phyloP scores from a whole-genome alignment of 495 filamentous ascomycete genomes.

The Bathelium albidoporum region DNA sequence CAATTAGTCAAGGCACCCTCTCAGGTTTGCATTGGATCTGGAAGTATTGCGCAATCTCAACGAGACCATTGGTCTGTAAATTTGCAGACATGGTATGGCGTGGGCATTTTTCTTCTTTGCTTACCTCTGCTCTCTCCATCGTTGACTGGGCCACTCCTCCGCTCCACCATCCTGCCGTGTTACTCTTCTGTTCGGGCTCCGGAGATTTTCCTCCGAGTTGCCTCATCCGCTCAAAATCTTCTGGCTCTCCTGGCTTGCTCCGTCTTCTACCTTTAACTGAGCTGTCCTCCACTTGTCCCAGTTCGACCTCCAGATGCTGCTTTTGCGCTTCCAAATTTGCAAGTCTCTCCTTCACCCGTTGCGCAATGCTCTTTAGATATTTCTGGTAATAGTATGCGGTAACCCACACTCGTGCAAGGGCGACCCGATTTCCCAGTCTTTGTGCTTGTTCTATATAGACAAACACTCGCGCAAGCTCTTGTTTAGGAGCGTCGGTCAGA shows the following conservation, averaged over 20 bases:
- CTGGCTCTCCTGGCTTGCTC: background rate
- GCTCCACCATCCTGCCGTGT: background rate
- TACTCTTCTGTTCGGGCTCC: background rate
- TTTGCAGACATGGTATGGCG: background rate
- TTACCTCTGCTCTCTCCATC: background rate
- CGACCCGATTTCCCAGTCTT: background rate
- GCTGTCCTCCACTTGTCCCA: background rate
- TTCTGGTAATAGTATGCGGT: background rate
- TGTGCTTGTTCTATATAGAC: background rate
- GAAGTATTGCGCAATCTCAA: too few species aligned
- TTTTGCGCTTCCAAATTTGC: background rate
- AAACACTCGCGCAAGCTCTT: background rate
- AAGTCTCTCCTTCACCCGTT: background rate
- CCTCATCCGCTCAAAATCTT: background rate
- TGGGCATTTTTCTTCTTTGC: background rate
- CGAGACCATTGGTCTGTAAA: too few species aligned
- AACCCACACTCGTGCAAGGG: background rate
- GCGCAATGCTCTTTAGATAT: background rate
- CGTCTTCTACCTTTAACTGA: background rate
- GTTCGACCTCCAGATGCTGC: background rate
- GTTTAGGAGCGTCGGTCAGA: background rate
- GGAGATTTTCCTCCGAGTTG: background rate
- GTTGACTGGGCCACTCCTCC: background rate
- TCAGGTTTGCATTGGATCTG: background rate
- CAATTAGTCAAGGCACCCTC: background rate